Evolutionary conservation across 2,329 filamentous ascomycete genomes (phyloP).

Genomic region (Pseudocercospora cruenta): DNA sequence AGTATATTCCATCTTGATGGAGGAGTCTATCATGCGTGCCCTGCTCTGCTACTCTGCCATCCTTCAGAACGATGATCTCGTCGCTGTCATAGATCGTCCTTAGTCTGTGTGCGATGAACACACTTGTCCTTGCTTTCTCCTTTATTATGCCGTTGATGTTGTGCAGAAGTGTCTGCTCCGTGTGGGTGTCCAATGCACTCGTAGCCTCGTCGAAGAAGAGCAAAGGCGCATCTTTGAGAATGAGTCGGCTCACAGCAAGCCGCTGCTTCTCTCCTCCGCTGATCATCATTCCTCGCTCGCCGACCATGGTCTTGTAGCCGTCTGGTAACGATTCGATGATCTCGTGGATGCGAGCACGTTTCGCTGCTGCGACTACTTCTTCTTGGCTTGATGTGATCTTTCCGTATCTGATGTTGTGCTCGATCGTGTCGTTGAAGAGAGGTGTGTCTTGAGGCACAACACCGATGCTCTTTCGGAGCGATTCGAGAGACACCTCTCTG

Average conservation of each 20-base stretch:
- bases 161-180: conserved; percentile 83
- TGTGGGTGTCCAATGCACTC: conserved; percentile 88
- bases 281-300: conserved; percentile 95
- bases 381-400: conserved; percentile 75
- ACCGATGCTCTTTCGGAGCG: conserved; percentile 81
- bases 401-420: conserved; percentile 94
- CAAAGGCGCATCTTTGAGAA: conserved; percentile 86
- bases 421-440: conserved; percentile 94
- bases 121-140: conserved; percentile 85
- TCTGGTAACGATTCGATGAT: conserved; percentile 78
- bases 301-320: conserved; percentile 85
- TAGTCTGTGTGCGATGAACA: conserved; percentile 91
- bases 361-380: conserved; percentile 75
- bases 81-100: conserved; percentile 92
- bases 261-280: conserved; percentile 91
- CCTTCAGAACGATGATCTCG: conserved; percentile 85
- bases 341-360: conserved; percentile 81
- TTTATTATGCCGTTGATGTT: conserved; percentile 93
- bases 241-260: conserved; percentile 77
- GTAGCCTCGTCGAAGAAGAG: conserved; percentile 97
- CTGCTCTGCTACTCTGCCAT: conserved; percentile 82
- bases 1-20: conserved; percentile 77
- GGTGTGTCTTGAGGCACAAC: conserved; percentile 97
- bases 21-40: conserved; percentile 87
- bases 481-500: conserved; percentile 78